Evolutionary conservation across 495 filamentous ascomycete species (phyloP).

Genomic region (Tetracladium marchalianum): DNA sequence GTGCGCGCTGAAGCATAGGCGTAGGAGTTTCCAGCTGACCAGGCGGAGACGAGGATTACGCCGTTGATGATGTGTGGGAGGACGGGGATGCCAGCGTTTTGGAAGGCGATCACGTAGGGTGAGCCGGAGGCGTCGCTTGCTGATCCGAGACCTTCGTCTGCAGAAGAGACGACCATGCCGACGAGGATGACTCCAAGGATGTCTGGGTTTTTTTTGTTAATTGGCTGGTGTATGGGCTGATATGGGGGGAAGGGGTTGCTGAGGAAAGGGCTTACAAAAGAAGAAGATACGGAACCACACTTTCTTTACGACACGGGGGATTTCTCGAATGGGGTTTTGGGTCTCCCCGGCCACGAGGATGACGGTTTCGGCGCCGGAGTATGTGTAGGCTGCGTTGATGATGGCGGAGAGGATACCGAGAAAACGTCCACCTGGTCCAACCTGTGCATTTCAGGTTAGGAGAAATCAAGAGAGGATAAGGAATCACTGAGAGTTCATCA

Average conservation of each 20-base stretch:
- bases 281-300: conserved; percentile 64
- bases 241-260: too few species aligned
- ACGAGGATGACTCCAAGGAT: conserved; percentile 19
- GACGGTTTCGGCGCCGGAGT: conserved; percentile 73
- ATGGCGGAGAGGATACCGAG: conserved; percentile 23
- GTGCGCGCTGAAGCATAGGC: conserved; percentile 51
- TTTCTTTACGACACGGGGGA: conserved; percentile 55
- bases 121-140: conserved; percentile 42
- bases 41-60: conserved; percentile 59
- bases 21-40: conserved; percentile 53
- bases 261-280: conserved; percentile 26
- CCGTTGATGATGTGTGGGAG: conserved; percentile 54
- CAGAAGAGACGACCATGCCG: conserved; percentile 45
- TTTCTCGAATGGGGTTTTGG: conserved; percentile 55
- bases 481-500: conserved; percentile 50
- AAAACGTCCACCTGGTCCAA: conserved; percentile 36
- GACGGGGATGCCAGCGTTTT: conserved; percentile 48
- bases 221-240: conserved; percentile 38
- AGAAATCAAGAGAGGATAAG: conserved; percentile 29
- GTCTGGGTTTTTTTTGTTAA: conserved; percentile 51
- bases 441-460: neutral
- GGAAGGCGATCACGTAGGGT: conserved; percentile 63
- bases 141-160: conserved; percentile 42
- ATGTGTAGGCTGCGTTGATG: conserved; percentile 57
- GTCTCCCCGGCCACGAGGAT: conserved; percentile 66